Conservation (phyloP, 345 rosid species). For the Punica granatum region DNA sequence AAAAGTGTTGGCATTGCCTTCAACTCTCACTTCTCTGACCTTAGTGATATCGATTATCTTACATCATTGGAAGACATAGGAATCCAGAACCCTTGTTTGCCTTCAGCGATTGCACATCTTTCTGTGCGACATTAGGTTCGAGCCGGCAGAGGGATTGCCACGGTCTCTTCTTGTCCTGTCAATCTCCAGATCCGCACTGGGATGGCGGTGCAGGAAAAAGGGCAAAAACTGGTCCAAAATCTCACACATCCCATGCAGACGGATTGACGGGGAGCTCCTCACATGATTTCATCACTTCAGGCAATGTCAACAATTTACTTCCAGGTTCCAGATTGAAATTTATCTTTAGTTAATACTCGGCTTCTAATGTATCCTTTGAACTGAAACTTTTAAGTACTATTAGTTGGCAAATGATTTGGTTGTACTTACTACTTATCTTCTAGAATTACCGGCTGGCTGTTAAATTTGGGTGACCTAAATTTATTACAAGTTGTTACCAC, state of each 20-base stretch:
- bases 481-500: too few relatives aligned
- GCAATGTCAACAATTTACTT: too few relatives aligned
- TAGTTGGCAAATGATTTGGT: too few relatives aligned
- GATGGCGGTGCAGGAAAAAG: slow-evolving; percentile 1
- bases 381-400: too few relatives aligned
- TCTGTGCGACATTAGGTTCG: background rate
- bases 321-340: too few relatives aligned
- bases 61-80: slow-evolving; percentile 8
- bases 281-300: background rate
- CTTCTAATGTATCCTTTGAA: too few relatives aligned
- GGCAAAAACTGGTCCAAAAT: slow-evolving; percentile 8
- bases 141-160: slow-evolving; percentile 7
- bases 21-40: background rate
- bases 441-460: too few relatives aligned
- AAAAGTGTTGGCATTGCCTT: background rate
- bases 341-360: too few relatives aligned
- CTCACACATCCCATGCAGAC: slow-evolving; percentile 9
- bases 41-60: background rate
- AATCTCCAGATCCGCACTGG: background rate
- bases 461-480: too few relatives aligned
- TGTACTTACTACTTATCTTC: too few relatives aligned
- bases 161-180: slow-evolving; percentile 9
- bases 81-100: slow-evolving; percentile 2
- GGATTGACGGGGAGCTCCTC: slow-evolving; percentile 2
- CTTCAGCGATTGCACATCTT: background rate